Evolutionary conservation across 768 basidiomycete species (phyloP).

Genomic region (Leccinum sublutescens): DNA sequence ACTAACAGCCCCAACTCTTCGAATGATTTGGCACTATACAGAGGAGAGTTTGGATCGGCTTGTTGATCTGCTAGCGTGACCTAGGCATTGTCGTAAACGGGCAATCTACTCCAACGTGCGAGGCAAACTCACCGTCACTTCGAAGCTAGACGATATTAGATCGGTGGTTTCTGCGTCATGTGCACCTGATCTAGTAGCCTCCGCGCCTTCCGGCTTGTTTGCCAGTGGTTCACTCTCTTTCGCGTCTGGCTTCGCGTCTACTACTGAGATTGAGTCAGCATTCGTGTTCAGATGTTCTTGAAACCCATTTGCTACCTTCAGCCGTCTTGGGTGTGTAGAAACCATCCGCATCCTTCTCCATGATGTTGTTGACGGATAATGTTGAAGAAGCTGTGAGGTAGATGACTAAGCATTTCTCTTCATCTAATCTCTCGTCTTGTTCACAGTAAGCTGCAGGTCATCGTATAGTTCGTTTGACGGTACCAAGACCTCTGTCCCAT

Average conservation of each 20-base stretch:
- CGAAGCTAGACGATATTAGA: conserved; percentile 76
- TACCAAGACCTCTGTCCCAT: neutral
- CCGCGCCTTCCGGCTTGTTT: conserved; percentile 19
- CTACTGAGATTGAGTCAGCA: conserved; percentile 14
- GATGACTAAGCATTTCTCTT: conserved; percentile 24
- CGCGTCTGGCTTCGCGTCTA: conserved; percentile 23
- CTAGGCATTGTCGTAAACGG: conserved; percentile 38
- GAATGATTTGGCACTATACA: conserved; percentile 91
- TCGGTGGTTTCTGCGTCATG: conserved; percentile 42
- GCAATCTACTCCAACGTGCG: neutral
- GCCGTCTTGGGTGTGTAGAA: conserved; percentile 59
- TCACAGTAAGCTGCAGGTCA: conserved; percentile 1
- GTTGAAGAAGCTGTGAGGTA: neutral
- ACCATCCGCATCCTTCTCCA: conserved; percentile 79
- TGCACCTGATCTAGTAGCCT: conserved; percentile 22
- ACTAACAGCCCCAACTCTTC: conserved; percentile 93
- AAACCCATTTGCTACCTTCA: conserved; percentile 36
- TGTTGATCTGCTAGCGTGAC: conserved; percentile 98
- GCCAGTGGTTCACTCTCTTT: conserved; percentile 24
- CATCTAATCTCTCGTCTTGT: conserved; percentile 19
- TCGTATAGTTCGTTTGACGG: neutral
- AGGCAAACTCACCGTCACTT: conserved; percentile 61
- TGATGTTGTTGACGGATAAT: conserved; percentile 22
- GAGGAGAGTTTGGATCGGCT: conserved; percentile 91
- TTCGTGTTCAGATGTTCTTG: neutral